Evolutionary conservation across 345 rosid species (phyloP), one percentile per base, ranked within the genome.

Genomic region (Heritiera fomes): DNA sequence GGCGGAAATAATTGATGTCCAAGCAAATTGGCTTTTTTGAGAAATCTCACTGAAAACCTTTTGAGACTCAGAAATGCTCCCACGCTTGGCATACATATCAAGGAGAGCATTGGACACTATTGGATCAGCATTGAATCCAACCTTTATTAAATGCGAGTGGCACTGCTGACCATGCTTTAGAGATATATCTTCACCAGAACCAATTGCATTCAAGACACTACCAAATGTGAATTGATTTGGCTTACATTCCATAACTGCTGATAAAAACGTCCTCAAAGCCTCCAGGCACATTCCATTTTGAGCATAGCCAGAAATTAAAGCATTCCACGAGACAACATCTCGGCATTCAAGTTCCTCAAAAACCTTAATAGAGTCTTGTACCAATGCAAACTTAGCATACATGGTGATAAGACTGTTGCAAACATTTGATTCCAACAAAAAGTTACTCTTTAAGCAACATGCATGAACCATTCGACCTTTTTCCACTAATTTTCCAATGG

Each of bases 1-100:
- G 20, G 98, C 98, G n/a, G 98, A 91, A 56, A 95, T 91, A 50
- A 95, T 88, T 32, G 95, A 85, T 61, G 98, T 93, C 98, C 98
- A 95, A 61, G 91, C 88, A 82, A 93, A 82, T 41, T 81, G 91
- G 81, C 85, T 89, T 84, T 82, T 86, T 66, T 80, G 41, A 79
- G 86, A 80, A 46, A 83, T 84, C 83, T 91, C 95, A 23, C 63
- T 28, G 73, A 93, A 95, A 67, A 93, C 94, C 78, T 83, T 86
- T 56, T 86, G 83, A 14, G 98, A 88, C 71, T 95, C 97, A 11
- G 53, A 72, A 71, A 93, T 90, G 87, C 89, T 90, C 73, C 98
- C 98, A 8, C 97, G 94, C 90, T 93, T 95, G 20, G 95, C 98
- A 50, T 93, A 93, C 98, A 95, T 95, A 80, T 95, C 95, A 34